Evolutionary conservation across 768 basidiomycete species (phyloP), one percentile per base, ranked within the genome.

Genomic region (Auricularia heimuer): DNA sequence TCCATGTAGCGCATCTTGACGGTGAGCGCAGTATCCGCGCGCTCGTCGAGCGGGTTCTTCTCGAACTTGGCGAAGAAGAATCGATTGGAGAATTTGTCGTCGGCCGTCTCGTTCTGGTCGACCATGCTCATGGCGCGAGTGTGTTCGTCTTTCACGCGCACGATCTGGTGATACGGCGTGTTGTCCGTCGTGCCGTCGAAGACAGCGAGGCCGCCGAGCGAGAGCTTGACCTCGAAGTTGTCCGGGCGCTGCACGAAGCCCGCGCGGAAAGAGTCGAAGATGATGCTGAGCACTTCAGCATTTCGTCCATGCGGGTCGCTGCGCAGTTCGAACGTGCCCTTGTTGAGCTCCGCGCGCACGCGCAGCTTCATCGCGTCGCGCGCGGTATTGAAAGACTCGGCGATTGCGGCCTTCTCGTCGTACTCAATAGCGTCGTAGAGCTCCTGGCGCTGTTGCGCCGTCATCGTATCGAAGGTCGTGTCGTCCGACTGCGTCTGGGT

Each of bases 41-140:
- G 85, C 63, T 88, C 86, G 73, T 97, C 93, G 47, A 98, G 78
- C 8, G 96, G 97, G 68, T 90, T 94, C 65, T 87, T 87, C 77
- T 98, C 97, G 69, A 94, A 90, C 72, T 91, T 92, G 70, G 95
- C 77, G 69, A 85, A 91, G 75, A 99, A 93, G 80, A 99, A 98
- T 7, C 56, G 56, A 18, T 60, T 60, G 8, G 56, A 21, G 3
- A 79, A 78, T 61, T 79, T 73, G 21, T 68, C 65, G 45, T 69
- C 66, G 7, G 83, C 82, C 16, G 76, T 75, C 7, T 73, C 66
- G 1, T 65, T 66, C 29, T 65, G 71, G 18, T 70, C 65, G 51
- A 68, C 62, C 65, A 72, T 62, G 64, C 60, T 73, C 69, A 65
- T 67, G 65, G 65, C 70, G 6, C 64, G 24, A 36, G 39, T 47